Percentiles rank a stretch among this genome's conserved stretches.
Conservation (phyloP, 75 land plant genomes). For the Gnetum montanum region DNA sequence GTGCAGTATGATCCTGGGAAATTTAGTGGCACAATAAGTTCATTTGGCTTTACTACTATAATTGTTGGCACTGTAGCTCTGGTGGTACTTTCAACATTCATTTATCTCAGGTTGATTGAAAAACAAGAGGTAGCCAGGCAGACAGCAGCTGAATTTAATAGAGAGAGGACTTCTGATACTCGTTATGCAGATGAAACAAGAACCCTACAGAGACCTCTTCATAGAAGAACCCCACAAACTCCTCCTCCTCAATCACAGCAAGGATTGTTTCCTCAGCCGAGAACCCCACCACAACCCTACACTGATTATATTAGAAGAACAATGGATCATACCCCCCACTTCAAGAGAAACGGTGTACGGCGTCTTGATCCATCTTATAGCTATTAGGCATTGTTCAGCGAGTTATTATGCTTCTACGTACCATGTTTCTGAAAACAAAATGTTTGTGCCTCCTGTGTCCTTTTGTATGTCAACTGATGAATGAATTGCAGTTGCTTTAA, state of each 20-base stretch:
- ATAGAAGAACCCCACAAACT: conserved; percentile 2
- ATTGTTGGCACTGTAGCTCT: conserved; percentile 13
- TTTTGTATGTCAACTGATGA: no score
- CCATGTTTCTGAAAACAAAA: no score
- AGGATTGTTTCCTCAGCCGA: no score
- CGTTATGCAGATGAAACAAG: conserved; percentile 10
- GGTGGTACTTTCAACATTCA: conserved; percentile 22
- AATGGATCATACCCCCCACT: conserved; percentile 82
- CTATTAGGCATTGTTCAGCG: conserved; percentile 17
- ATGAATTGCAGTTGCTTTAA: no score
- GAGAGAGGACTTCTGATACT: conserved; percentile 11
- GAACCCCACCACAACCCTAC: conserved; percentile 70
- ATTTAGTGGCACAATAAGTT: background rate
- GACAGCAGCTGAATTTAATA: background rate
- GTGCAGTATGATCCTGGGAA: conserved; percentile 40
- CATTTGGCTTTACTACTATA: conserved; percentile 7
- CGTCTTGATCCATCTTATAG: conserved; percentile 69
- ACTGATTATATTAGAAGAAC: conserved; percentile 88
- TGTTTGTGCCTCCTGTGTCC: no score
- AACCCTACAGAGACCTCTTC: conserved; percentile 8
- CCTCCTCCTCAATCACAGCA: conserved; percentile 4
- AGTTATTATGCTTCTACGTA: background rate
- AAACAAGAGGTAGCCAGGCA: conserved; percentile 11
- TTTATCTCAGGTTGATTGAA: conserved; percentile 34
- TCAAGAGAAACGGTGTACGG: conserved; percentile 45